Evolutionary conservation across 495 filamentous ascomycete species (phyloP).

Genomic region (Neurospora sp.): DNA sequence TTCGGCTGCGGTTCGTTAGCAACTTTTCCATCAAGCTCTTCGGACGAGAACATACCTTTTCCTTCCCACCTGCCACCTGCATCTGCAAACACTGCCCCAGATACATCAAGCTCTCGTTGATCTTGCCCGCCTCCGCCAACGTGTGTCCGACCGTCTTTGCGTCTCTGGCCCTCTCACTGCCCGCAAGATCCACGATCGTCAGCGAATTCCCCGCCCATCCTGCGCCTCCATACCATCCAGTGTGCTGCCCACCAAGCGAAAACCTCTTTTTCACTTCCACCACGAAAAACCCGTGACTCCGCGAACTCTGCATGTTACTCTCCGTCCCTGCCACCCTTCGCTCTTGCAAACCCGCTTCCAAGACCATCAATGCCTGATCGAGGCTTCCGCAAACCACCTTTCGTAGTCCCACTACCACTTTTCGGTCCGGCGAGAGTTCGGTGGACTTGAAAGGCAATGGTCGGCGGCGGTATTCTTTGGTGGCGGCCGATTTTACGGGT

Average conservation of each 20-base stretch:
- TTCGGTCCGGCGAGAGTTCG: constrained; percentile 71
- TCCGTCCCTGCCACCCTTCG: constrained; percentile 82
- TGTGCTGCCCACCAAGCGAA: constrained; percentile 32
- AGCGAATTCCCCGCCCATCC: constrained; percentile 69
- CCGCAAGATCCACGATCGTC: constrained; percentile 87
- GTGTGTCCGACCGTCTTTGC: constrained; percentile 90
- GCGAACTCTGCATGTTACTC: constrained; percentile 76
- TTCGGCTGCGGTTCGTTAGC: constrained; percentile 44
- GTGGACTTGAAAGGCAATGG: constrained; percentile 81
- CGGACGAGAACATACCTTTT: constrained; percentile 48
- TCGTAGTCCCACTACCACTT: constrained; percentile 81
- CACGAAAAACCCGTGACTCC: constrained; percentile 95
- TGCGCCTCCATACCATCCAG: constrained; percentile 31
- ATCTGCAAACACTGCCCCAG: constrained; percentile 94
- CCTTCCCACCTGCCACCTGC: constrained; percentile 66
- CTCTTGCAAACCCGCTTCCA: constrained; percentile 83
- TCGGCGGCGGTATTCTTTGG: constrained; percentile 60
- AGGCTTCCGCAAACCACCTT: constrained; percentile 83
- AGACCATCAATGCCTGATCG: constrained; percentile 78
- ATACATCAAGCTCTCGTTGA: constrained; percentile 97
- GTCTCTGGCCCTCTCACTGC: constrained; percentile 84
- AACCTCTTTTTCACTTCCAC: constrained; percentile 81
- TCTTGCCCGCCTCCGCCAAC: constrained; percentile 90
- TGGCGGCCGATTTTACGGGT: constrained; percentile 32
- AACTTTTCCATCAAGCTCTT: background rate